phyloP scores from a whole-genome alignment of 148 eudicot species.

The Fagopyrum tataricum region DNA sequence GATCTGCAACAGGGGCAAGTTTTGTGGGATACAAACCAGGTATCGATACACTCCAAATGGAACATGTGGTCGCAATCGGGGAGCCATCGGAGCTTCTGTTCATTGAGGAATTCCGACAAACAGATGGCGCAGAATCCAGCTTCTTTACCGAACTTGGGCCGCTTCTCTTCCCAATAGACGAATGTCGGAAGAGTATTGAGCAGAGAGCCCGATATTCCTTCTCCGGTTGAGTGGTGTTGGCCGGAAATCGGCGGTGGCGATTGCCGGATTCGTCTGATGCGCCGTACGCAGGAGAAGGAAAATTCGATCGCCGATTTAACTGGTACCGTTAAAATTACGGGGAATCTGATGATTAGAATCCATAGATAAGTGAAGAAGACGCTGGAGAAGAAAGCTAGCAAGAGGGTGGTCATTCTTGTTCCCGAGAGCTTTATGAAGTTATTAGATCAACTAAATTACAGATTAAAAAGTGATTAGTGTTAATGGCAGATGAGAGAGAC shows the following conservation, averaged over 20 bases:
- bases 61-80: constrained; percentile 15
- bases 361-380: constrained; percentile 3
- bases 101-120: constrained; percentile 10
- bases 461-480: not conserved
- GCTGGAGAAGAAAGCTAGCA: constrained; percentile 7
- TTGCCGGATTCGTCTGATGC: not conserved
- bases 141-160: constrained; percentile 3
- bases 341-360: not conserved
- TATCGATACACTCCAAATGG: constrained; percentile 6
- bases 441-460: not conserved
- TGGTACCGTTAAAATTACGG: not conserved
- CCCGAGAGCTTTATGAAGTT: no score
- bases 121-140: constrained; percentile 6
- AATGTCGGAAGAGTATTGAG: constrained; percentile 12
- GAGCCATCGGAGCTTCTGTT: constrained; percentile 10
- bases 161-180: not conserved
- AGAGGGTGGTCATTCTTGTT: not conserved
- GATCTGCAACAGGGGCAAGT: constrained; percentile 15
- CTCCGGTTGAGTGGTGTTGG: not conserved
- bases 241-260: constrained; percentile 5
- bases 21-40: constrained; percentile 6
- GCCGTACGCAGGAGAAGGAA: not conserved
- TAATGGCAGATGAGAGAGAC: not conserved
- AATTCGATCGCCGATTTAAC: not conserved
- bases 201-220: not conserved